Base-by-base conservation (phyloP, 495 filamentous ascomycete genomes). In the Neurospora sp. region DNA sequence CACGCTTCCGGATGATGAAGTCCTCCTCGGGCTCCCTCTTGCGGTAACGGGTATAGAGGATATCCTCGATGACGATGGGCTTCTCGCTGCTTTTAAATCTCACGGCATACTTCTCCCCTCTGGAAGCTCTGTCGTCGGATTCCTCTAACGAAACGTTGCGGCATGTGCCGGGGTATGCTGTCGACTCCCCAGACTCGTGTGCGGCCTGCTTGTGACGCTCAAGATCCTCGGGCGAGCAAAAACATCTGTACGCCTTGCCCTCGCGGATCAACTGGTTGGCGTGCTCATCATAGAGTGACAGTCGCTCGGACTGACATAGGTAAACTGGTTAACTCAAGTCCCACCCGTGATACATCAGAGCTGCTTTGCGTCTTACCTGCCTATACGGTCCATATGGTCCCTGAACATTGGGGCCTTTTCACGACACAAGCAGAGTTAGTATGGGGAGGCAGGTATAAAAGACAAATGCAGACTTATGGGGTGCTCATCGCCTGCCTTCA, bases 211-310 rank as follows among this genome's bases (percentile, higher is more conserved):
- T 91, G 71, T 91, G 85, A 9, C 84, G 76, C 69, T 91, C 85
- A 16, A 97, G 85, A 14, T 91, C 87, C 72, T 93, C 88, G 1
- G 90, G 81, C 16, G 91, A 87, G 82, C 96, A 99, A 82, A 98
- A 99, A 81, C 96, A 99, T 71, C 94, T 88, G 83, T 98, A 99
- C 6, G 93, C 96, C 75, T 91, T 86, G 45, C 90, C 92, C 37
- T 87, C 84, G 6, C 86, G 74, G 41, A 98, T 82, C 37, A 99
- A 84, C n/a, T 88, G 82, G 12, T 91, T 77, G 42, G 91, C 91
- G 77, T 96, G 90, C 71, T 89, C 77, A 72, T 84, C 85, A 78
- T 99, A 97, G n/a, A 94, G 78, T 1, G 81, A 79, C 14, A 90
- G 89, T 75, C 96, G 86, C 78, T 97, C 90, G 0, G 95, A 98